Base-by-base conservation (phyloP, 1,284 basidiomycete species). In the Exobasidium cylindrosporum region DNA sequence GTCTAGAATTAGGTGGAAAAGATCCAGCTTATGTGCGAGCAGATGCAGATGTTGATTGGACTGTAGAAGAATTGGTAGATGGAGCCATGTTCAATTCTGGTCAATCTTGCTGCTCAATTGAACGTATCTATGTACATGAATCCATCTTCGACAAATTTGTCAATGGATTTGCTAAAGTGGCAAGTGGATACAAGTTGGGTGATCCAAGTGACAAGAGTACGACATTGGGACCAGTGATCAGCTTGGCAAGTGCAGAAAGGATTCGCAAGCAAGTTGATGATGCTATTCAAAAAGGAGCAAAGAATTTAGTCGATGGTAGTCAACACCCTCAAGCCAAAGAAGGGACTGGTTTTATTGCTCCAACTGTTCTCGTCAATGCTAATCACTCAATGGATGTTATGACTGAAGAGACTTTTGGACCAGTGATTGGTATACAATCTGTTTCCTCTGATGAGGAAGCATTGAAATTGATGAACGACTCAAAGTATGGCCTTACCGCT, bases 131-230 rank as follows among this genome's bases (percentile, higher is more conserved):
- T 58, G 65, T 70, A 2, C 67, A 70, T 61, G 64, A 70, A 64
- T 92, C 91, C 66, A 81, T 95, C 14, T 94, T 88, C 74, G 90
- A 93, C 66, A 78, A 83, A 2, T 96, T 97, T 69, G 87, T 97
- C 6, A 76, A 84, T n/a, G 84, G 86, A 73, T 90, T 87, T 64
- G 89, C 87, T 6, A 86, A 87, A 1, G 79, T 88, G 21, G 87
- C 88, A 61, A 90, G 91, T 84, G 88, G 82, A 70, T 93, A 92
- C 82, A 87, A 86, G 35, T 17, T 40, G 7, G 35, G 70, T 2
- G 91, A 97, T 77, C 58, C 58, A 3, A 62, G 64, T 40, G 50
- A 55, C 26, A 59, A 69, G 32, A 64, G 65, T 14, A 56, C 61
- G 45, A 60, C 61, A 56, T 65, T 62, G 24, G 69, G 67, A 13